These are phyloP conservation scores for Prunus yedoensis DNA, from an alignment of 331 rosid genomes.

Conservation along the genomic window DNA sequence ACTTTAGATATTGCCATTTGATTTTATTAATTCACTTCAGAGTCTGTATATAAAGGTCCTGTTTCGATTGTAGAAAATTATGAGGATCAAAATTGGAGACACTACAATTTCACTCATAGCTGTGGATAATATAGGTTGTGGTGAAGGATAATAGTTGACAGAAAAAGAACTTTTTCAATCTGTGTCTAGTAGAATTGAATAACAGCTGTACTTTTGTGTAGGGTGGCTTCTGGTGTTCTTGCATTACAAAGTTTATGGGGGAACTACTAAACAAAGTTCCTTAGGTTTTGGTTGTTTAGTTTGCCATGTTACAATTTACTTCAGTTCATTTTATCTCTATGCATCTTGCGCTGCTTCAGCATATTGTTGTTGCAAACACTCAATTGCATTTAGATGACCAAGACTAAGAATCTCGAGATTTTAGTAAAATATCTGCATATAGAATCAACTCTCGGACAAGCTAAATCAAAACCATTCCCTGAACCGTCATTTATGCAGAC, in stretches of 20 bases:
- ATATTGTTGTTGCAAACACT: neutral
- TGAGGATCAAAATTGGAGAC: neutral
- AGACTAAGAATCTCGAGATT: neutral
- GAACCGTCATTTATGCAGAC: neutral
- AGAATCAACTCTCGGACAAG: neutral
- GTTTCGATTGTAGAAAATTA: neutral
- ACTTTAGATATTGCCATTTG: neutral
- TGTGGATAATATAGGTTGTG: neutral
- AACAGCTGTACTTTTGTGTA: neutral
- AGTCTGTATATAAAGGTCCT: no score
- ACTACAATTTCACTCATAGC: neutral
- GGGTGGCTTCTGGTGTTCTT: neutral
- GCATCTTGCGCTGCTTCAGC: neutral
- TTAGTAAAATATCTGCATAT: neutral
- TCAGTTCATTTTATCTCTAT: neutral
- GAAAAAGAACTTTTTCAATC: neutral
- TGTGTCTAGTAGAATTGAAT: neutral
- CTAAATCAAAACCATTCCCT: neutral
- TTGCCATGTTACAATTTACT: neutral
- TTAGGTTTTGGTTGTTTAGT: neutral
- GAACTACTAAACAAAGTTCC: neutral
- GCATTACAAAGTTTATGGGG: neutral
- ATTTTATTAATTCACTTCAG: neutral
- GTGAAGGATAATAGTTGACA: neutral
- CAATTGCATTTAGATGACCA: neutral